Conservation (phyloP, 2,329 filamentous ascomycete species). For the Venturiaceae sp. region DNA sequence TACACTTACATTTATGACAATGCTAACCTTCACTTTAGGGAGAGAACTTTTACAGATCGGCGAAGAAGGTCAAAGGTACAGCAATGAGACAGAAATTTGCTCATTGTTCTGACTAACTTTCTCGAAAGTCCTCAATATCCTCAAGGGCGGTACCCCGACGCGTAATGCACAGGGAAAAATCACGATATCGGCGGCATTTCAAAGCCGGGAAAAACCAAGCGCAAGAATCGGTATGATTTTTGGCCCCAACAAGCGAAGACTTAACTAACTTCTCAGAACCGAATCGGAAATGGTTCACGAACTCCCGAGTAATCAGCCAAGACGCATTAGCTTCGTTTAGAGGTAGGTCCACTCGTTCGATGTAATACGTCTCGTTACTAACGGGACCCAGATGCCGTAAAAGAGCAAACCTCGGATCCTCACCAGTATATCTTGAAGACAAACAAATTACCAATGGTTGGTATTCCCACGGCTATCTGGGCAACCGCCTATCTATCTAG, state of each 20-base stretch:
- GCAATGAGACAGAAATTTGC: no score
- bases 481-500: no score
- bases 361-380: no score
- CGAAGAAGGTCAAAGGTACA: no score
- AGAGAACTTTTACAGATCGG: constrained; percentile 94
- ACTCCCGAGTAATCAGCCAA: constrained; percentile 83
- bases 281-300: constrained; percentile 91
- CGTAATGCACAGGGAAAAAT: constrained; percentile 78
- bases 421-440: constrained; percentile 93
- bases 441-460: constrained; percentile 94
- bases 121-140: constrained; percentile 83
- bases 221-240: no score
- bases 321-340: constrained; percentile 81
- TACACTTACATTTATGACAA: not conserved
- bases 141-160: constrained; percentile 76
- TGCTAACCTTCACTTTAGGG: constrained; percentile 34
- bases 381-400: constrained; percentile 90
- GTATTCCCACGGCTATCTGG: no score
- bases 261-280: no score
- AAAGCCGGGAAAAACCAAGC: no score
- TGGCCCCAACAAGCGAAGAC: no score
- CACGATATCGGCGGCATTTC: constrained; percentile 67
- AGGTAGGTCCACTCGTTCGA: no score
- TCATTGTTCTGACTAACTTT: no score
- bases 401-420: constrained; percentile 79